Evolutionary conservation across 148 eudicot species (phyloP).

Genomic region (Silene latifolia): DNA sequence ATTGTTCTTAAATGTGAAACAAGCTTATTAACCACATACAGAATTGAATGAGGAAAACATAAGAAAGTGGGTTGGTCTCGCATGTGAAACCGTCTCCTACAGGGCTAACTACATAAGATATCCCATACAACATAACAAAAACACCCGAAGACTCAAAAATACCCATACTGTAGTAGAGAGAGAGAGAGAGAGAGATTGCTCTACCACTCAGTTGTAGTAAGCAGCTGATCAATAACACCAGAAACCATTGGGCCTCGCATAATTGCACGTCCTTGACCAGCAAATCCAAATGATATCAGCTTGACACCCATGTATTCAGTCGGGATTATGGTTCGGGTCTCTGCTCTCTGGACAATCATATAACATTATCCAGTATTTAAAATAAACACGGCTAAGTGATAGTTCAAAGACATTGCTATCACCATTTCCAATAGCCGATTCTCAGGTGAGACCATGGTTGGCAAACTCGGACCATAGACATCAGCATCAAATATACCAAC

Average conservation of each 20-base stretch:
- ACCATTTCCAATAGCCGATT: conserved; percentile 90
- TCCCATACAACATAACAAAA: neutral
- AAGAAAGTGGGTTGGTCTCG: neutral
- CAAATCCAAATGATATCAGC: conserved; percentile 95
- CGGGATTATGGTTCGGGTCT: conserved; percentile 84
- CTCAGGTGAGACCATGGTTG: conserved; percentile 98
- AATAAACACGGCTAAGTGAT: neutral
- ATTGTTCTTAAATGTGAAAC: neutral
- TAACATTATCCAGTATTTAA: conserved; percentile 15
- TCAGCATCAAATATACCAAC: conserved; percentile 99
- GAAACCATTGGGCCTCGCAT: conserved; percentile 99
- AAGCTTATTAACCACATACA: neutral
- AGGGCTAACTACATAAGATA: neutral
- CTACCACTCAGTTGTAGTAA: conserved; percentile 94
- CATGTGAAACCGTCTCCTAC: too few species aligned
- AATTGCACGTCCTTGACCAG: conserved; percentile 99
- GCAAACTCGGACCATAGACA: conserved; percentile 98
- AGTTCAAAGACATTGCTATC: conserved; percentile 23
- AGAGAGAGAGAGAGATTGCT: neutral
- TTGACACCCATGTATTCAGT: conserved; percentile 97
- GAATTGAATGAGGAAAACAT: neutral
- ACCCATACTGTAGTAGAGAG: neutral
- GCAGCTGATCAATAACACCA: conserved; percentile 91
- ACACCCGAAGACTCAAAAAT: neutral
- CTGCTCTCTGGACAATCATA: conserved; percentile 58